A percentile compares a stretch with the other conserved stretches of the same genome.
These are phyloP conservation scores for Skeletonema grethae DNA, from an alignment of 108 stramenopile species.

Conservation along the genomic window DNA sequence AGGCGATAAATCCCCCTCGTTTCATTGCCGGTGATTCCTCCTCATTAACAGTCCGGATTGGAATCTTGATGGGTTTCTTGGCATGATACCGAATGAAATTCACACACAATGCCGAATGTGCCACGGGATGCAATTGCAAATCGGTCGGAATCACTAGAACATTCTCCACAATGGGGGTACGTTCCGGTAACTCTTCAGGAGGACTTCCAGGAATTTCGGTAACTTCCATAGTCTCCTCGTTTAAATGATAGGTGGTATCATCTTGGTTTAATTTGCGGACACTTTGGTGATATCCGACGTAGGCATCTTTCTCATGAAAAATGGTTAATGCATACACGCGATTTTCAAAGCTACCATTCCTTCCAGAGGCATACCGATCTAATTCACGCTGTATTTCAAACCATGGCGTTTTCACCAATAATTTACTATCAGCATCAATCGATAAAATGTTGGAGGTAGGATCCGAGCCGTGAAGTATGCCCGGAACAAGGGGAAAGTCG, in stretches of 20 bases:
- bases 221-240: slow-evolving; percentile 19
- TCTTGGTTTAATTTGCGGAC: background rate
- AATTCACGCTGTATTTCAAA: slow-evolving; percentile 72
- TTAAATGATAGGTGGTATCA: slow-evolving; percentile 12
- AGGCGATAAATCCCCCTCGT: slow-evolving; percentile 76
- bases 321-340: slow-evolving; percentile 84
- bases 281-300: slow-evolving; percentile 62
- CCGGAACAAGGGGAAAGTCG: slow-evolving; percentile 65
- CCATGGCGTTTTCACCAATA: slow-evolving; percentile 77
- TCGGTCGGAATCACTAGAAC: slow-evolving; percentile 62
- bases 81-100: slow-evolving; percentile 81
- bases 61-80: slow-evolving; percentile 71
- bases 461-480: slow-evolving; percentile 82
- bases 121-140: slow-evolving; percentile 78
- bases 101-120: slow-evolving; percentile 67
- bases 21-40: slow-evolving; percentile 86
- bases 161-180: slow-evolving; percentile 23
- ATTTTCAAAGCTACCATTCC: slow-evolving; percentile 45
- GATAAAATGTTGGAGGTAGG: slow-evolving; percentile 54
- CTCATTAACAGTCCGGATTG: slow-evolving; percentile 64
- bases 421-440: slow-evolving; percentile 40
- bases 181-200: background rate
- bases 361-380: slow-evolving; percentile 59
- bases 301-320: slow-evolving; percentile 45
- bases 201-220: slow-evolving; percentile 10